Conservation (phyloP, 2,329 filamentous ascomycete species). For the Mariannaea elegans region DNA sequence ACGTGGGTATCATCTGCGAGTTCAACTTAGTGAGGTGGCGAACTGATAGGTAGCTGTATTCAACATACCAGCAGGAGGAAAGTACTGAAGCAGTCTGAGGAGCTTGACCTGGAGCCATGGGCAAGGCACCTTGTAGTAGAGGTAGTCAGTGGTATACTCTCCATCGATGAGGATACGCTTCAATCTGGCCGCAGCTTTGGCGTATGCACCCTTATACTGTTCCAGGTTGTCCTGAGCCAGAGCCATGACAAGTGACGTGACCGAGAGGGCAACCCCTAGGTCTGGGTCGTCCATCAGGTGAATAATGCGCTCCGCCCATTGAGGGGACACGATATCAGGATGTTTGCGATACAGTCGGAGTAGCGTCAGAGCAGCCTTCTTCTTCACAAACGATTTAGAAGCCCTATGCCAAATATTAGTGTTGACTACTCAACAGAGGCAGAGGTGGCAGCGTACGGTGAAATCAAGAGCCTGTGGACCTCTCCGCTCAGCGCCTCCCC, state of each 20-base stretch:
- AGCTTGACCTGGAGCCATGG: conserved; percentile 98
- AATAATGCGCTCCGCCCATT: conserved; percentile 98
- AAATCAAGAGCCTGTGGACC: conserved; percentile 93
- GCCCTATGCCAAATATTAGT: conserved; percentile 44
- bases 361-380: conserved; percentile 95
- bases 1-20: conserved; percentile 86
- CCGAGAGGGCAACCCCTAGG: conserved; percentile 91
- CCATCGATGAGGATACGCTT: conserved; percentile 92
- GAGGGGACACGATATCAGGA: conserved; percentile 90
- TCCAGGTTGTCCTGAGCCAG: conserved; percentile 94
- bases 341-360: conserved; percentile 94
- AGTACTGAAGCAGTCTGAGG: conserved; percentile 91
- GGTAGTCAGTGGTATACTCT: conserved; percentile 89
- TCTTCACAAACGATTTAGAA: conserved; percentile 98
- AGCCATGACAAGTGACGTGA: conserved; percentile 95
- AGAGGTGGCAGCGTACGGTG: conserved; percentile 71
- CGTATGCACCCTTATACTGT: conserved; percentile 91
- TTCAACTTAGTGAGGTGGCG: conserved; percentile 10
- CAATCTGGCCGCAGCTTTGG: conserved; percentile 88
- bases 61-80: conserved; percentile 83
- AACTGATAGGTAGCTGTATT: neutral
- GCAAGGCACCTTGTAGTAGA: conserved; percentile 99
- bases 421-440: neutral
- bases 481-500: conserved; percentile 91
- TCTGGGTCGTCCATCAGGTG: conserved; percentile 98